phyloP scores from a whole-genome alignment of 2,329 filamentous ascomycete genomes.

The Arthrinium puccinioides region DNA sequence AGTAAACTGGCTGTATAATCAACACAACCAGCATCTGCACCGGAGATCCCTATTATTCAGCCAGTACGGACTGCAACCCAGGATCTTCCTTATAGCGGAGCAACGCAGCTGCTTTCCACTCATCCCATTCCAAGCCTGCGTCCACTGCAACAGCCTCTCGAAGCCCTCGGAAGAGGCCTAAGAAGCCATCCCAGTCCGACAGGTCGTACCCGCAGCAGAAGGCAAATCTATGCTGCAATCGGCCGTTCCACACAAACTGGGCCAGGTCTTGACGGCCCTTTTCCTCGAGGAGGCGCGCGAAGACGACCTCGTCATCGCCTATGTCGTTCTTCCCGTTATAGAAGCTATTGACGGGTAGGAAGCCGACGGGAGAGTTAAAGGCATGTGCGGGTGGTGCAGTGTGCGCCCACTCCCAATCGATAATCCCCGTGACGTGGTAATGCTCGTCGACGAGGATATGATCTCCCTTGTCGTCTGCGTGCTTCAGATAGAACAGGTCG shows the following conservation, averaged over 20 bases:
- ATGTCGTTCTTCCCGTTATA: conserved; percentile 27
- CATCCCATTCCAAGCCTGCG: conserved; percentile 26
- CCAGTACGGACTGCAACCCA: conserved; percentile 4
- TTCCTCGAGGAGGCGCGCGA: conserved; percentile 24
- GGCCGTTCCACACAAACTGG: conserved; percentile 26
- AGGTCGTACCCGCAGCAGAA: conserved; percentile 36
- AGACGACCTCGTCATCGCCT: conserved; percentile 28
- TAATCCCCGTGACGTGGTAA: conserved; percentile 38
- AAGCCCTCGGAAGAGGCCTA: conserved; percentile 32
- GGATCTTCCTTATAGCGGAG: conserved; percentile 21
- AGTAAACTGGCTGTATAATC: too few species aligned
- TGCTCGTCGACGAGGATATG: conserved; percentile 38
- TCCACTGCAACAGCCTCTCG: conserved; percentile 25
- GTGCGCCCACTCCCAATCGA: conserved; percentile 36
- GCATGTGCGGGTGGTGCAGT: conserved; percentile 26
- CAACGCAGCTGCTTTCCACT: conserved; percentile 28
- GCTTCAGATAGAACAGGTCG: conserved; percentile 35
- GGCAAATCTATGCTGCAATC: conserved; percentile 28
- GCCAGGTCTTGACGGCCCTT: conserved; percentile 29
- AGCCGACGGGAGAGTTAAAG: conserved; percentile 33
- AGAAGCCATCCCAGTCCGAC: conserved; percentile 32
- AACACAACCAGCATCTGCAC: too few species aligned
- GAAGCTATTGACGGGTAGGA: conserved; percentile 32
- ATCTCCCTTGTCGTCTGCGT: conserved; percentile 40
- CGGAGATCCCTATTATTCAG: not conserved